These are phyloP conservation scores for Spathaspora gorwiae DNA, from an alignment of 805 yeast genomes.

Conservation along the genomic window DNA sequence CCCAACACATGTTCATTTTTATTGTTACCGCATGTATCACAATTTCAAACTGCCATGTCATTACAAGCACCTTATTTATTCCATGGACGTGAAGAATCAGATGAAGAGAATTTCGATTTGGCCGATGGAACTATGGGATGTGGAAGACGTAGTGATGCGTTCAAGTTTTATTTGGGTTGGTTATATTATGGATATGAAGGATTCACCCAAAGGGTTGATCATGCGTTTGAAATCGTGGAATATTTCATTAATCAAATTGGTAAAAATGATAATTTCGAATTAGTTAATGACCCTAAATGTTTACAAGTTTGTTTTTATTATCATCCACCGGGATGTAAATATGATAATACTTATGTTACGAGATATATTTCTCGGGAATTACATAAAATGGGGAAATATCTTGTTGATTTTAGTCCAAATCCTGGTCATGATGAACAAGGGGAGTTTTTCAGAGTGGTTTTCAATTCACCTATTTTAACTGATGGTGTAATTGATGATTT, in stretches of 20 bases:
- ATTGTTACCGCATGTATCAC: constrained; percentile 61
- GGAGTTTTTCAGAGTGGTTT: constrained; percentile 81
- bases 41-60: constrained; percentile 70
- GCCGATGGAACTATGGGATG: constrained; percentile 94
- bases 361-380: constrained; percentile 56
- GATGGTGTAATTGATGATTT: constrained; percentile 33
- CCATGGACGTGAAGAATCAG: constrained; percentile 47
- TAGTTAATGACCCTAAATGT: constrained; percentile 68
- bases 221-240: constrained; percentile 62
- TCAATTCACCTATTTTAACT: constrained; percentile 61
- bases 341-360: constrained; percentile 51
- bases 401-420: constrained; percentile 76
- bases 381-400: constrained; percentile 59
- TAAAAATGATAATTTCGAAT: constrained; percentile 41
- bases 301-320: constrained; percentile 81
- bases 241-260: constrained; percentile 50
- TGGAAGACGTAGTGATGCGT: constrained; percentile 79
- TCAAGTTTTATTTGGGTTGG: constrained; percentile 79
- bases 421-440: constrained; percentile 50
- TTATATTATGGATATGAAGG: constrained; percentile 71
- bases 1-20: constrained; percentile 75
- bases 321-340: constrained; percentile 36
- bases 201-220: constrained; percentile 61
- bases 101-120: constrained; percentile 63
- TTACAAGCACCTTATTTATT: constrained; percentile 76